phyloP scores from a whole-genome alignment of 257 asterid species.

The Gentiana dahurica region DNA sequence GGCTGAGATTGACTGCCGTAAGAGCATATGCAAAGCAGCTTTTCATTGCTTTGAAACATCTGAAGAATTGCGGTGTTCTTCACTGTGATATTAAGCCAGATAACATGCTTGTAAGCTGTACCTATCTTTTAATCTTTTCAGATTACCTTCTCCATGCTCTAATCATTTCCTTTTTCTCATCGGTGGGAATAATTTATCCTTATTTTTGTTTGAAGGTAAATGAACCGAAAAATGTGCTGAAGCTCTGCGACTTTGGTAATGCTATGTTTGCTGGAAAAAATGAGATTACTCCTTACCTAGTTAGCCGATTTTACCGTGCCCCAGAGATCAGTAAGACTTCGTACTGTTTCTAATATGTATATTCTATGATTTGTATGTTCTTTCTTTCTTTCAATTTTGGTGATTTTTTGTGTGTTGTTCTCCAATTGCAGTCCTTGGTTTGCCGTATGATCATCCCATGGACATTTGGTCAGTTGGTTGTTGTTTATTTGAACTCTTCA shows the following conservation, averaged over 20 bases:
- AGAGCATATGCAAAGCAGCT: conserved; percentile 98
- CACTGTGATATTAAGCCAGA: conserved; percentile 99
- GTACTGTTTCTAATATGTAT: neutral
- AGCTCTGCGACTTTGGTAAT: conserved; percentile 97
- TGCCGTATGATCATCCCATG: conserved; percentile 91
- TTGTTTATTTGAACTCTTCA: conserved; percentile 90
- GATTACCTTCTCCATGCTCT: neutral
- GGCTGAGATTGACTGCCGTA: conserved; percentile 95
- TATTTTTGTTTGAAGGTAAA: conserved; percentile 46
- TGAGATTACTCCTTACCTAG: conserved; percentile 95
- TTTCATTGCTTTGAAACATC: conserved; percentile 84
- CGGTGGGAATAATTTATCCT: neutral
- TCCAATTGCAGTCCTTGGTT: conserved; percentile 61
- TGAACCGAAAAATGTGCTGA: conserved; percentile 83
- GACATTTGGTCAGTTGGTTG: conserved; percentile 99
- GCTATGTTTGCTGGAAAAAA: conserved; percentile 99
- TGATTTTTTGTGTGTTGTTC: conserved; percentile 7
- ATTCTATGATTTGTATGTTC: neutral
- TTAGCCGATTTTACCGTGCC: conserved; percentile 98
- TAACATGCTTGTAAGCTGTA: conserved; percentile 80
- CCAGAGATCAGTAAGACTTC: conserved; percentile 88
- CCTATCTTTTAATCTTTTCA: conserved; percentile 6
- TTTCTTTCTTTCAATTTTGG: conserved; percentile 1
- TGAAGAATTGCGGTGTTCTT: conserved; percentile 90
- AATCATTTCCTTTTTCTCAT: neutral